Base-by-base conservation (phyloP, 2,329 filamentous ascomycete genomes). In the Neodidymelliopsis sp. region DNA sequence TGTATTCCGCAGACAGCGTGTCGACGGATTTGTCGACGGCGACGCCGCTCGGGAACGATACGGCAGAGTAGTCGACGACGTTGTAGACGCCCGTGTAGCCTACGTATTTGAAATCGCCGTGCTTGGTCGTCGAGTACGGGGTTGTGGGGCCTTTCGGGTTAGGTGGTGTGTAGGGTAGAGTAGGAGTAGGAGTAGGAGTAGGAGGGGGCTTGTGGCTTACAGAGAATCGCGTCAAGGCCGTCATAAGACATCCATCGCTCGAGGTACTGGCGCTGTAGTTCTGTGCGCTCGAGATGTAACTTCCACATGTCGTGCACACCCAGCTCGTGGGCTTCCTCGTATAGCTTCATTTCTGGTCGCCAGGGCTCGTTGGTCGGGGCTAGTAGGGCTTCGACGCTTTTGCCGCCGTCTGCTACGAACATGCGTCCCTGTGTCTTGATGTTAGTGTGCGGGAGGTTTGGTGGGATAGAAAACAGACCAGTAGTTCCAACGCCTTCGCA, bases 371-470 rank as follows among this genome's bases (percentile, higher is more conserved):
- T 59, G 0, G 73, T 74, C 0, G 72, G 69, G 10, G 67, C 67
- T 3, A 79, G 66, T 34, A 78, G 67, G 10, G 71, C 67, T 38
- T 65, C 39, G 3, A 81, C 68, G 9, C 74, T 77, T 48, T 78
- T 78, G 1, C 77, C 80, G n/a, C 80, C 79, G 46, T 82, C 79
- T 9, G 78, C 75, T 10, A 79, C 60, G 53, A 81, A 82, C 70
- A 79, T 74, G 15, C 68, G 65, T 0, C 49, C 69, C 67, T 72
- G 8, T n/a, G n/a, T n/a, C n/a, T n/a, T n/a, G n/a, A n/a, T n/a
- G n/a, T n/a, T n/a, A n/a, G n/a, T n/a, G 42, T 4, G 18, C 11
- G 9, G 12, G 4, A 18, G 11, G 6, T 12, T 9, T 28, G 3
- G n/a, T 2, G 13, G n/a, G n/a, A n/a, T n/a, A 11, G 2, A 19